Percentiles rank a stretch among this genome's conserved stretches.
These are phyloP conservation scores for Chenopodium album DNA, from an alignment of 148 eudicot species.

Conservation along the genomic window DNA sequence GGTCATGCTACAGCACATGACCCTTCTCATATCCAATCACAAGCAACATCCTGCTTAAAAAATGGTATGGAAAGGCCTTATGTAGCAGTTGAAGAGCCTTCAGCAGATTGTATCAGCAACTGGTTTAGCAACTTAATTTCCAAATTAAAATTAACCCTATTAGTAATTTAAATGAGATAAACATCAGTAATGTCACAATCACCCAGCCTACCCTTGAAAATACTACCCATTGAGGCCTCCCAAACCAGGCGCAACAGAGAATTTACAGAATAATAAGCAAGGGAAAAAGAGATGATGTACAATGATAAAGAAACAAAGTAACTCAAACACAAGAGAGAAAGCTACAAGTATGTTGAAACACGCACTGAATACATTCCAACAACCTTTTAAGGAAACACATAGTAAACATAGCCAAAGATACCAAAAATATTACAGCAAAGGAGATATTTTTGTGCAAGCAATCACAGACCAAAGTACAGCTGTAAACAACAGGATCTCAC, in stretches of 20 bases:
- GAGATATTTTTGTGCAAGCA: background rate
- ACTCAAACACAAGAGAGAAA: background rate
- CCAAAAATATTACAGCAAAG: background rate
- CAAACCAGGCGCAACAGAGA: background rate
- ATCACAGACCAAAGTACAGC: background rate
- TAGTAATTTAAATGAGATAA: background rate
- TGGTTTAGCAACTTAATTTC: background rate
- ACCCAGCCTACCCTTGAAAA: background rate
- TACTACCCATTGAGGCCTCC: background rate
- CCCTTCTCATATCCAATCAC: background rate
- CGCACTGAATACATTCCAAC: background rate
- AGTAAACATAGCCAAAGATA: background rate
- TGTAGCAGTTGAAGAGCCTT: background rate
- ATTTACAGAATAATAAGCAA: background rate
- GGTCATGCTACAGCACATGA: background rate
- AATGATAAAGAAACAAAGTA: background rate
- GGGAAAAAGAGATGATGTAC: background rate
- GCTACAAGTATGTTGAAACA: background rate
- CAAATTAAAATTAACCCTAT: background rate
- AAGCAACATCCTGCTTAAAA: background rate
- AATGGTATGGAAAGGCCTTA: background rate
- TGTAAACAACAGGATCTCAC: background rate
- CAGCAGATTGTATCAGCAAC: too few relatives aligned
- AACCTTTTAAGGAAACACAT: background rate
- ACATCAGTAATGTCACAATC: background rate